Evolutionary conservation across 305 asterid species (phyloP).

Genomic region (Solanum aculeatissimum): DNA sequence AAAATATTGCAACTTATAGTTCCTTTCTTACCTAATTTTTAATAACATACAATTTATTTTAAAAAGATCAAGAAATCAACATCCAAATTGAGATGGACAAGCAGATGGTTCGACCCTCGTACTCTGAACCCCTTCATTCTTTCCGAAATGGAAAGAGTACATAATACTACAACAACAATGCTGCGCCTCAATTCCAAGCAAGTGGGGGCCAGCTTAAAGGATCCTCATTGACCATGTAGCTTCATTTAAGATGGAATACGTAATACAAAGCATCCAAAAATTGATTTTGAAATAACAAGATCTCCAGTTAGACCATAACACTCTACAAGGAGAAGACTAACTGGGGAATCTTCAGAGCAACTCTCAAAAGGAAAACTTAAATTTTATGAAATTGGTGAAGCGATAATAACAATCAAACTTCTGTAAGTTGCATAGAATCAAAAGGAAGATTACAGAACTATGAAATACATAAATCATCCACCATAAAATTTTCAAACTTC

Average conservation of each 20-base stretch:
- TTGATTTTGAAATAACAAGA: neutral
- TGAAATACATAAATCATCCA: conserved; percentile 18
- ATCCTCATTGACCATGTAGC: neutral
- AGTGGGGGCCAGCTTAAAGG: neutral
- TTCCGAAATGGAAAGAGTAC: neutral
- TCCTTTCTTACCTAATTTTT: neutral
- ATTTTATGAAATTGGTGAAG: neutral
- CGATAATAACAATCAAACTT: neutral
- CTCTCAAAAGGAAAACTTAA: neutral
- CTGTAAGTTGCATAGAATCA: neutral
- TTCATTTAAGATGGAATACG: neutral
- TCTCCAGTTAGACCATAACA: neutral
- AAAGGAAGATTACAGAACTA: neutral
- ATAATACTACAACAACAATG: neutral
- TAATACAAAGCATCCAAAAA: neutral
- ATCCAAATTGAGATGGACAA: neutral
- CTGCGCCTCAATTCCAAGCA: neutral
- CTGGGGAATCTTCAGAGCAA: neutral
- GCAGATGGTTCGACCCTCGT: neutral
- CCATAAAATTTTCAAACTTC: neutral
- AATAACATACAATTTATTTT: neutral
- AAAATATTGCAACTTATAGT: neutral
- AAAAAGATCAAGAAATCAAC: neutral
- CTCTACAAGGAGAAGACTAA: neutral
- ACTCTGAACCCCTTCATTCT: neutral